Evolutionary conservation across 2,329 filamentous ascomycete genomes (phyloP).

Genomic region (Pseudocercospora fuligena): DNA sequence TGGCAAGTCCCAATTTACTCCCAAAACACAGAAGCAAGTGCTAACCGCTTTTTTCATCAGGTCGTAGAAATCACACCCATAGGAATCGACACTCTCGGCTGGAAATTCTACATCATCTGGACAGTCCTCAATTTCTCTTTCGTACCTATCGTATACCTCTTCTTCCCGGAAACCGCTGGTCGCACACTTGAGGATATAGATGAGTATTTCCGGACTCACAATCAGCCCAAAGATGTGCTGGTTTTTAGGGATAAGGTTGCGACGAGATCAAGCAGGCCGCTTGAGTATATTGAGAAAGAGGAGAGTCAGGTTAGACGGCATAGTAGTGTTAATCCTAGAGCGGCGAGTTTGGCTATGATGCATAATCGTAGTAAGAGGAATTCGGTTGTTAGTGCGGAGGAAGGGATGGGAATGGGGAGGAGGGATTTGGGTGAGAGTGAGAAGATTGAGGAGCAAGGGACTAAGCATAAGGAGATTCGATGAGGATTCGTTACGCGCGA

Average conservation of each 20-base stretch:
- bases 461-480: conserved; percentile 12
- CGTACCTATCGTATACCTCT: conserved; percentile 52
- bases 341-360: conserved; percentile 30
- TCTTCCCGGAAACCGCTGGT: conserved; percentile 42
- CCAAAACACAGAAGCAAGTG: no score
- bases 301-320: conserved; percentile 43
- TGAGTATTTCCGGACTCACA: conserved; percentile 34
- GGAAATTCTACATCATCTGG: conserved; percentile 52
- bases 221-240: conserved; percentile 42
- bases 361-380: conserved; percentile 18
- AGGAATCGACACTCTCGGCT: conserved; percentile 37
- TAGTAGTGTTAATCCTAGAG: conserved; percentile 43
- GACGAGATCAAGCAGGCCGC: conserved; percentile 51
- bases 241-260: conserved; percentile 57
- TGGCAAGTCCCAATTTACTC: no score
- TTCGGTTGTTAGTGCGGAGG: conserved; percentile 7
- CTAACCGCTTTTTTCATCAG: no score
- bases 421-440: conserved; percentile 7
- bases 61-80: conserved; percentile 42
- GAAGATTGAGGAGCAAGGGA: conserved; percentile 1
- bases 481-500: background rate
- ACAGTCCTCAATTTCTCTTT: conserved; percentile 57
- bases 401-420: conserved; percentile 8
- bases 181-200: conserved; percentile 42
- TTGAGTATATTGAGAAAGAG: conserved; percentile 56